These are phyloP conservation scores for Cytospora leucostoma DNA, from an alignment of 2,329 filamentous ascomycete genomes.

Conservation along the genomic window DNA sequence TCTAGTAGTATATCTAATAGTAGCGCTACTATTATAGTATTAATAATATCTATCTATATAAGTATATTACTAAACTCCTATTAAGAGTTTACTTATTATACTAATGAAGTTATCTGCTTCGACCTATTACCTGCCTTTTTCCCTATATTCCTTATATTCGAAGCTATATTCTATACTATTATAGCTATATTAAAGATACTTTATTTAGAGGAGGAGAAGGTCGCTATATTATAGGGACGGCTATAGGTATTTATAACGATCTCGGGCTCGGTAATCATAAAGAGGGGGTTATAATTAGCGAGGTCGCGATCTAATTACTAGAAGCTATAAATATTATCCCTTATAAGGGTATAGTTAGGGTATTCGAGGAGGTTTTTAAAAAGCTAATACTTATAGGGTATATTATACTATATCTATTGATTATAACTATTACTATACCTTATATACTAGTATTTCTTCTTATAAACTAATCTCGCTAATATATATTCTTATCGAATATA, in stretches of 20 bases:
- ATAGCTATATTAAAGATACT: background rate
- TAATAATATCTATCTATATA: too few relatives aligned
- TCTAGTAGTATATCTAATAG: too few relatives aligned
- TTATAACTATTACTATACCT: background rate
- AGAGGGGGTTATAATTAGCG: background rate
- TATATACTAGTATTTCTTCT: background rate
- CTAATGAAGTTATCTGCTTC: too few relatives aligned
- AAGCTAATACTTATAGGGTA: background rate
- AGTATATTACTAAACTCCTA: too few relatives aligned
- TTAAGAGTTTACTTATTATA: too few relatives aligned
- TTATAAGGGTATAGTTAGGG: background rate
- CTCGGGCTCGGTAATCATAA: too few relatives aligned
- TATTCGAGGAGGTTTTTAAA: background rate
- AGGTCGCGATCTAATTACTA: background rate
- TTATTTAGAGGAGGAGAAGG: background rate
- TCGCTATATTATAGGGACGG: background rate
- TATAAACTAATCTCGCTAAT: background rate
- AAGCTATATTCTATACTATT: background rate
- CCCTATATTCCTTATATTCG: too few relatives aligned
- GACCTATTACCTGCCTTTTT: too few relatives aligned
- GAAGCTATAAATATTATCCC: background rate
- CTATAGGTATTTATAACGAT: background rate
- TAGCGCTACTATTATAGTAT: too few relatives aligned
- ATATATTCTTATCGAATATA: background rate
- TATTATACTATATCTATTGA: background rate